phyloP scores from a whole-genome alignment of 2,329 filamentous ascomycete genomes.

The Arthrocladium fulminans region DNA sequence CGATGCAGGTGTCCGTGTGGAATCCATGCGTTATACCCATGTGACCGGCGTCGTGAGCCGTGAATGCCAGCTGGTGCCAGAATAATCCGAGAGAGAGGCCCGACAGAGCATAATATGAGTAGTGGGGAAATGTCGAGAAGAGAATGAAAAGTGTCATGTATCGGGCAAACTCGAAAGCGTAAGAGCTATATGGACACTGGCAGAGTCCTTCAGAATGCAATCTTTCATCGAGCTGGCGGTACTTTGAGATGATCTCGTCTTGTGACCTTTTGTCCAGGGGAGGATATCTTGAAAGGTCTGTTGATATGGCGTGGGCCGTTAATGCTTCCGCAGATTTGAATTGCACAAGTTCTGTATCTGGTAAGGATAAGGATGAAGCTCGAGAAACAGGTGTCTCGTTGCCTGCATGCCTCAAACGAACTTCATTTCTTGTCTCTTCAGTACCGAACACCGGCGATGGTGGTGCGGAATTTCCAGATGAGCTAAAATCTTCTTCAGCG shows the following conservation, averaged over 20 bases:
- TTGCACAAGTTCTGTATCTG: constrained; percentile 22
- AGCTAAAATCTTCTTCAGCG: no score
- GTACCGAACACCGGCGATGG: no score
- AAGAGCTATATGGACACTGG: constrained; percentile 72
- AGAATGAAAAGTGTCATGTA: constrained; percentile 60
- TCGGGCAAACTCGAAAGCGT: constrained; percentile 63
- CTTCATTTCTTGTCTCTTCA: no score
- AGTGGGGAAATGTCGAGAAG: constrained; percentile 52
- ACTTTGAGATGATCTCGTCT: constrained; percentile 66
- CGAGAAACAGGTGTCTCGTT: constrained; percentile 48
- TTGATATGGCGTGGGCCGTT: constrained; percentile 11
- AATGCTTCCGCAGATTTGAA: constrained; percentile 12
- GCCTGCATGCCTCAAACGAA: no score
- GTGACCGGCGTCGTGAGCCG: constrained; percentile 89
- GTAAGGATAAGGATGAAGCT: constrained; percentile 42
- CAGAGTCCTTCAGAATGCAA: constrained; percentile 70
- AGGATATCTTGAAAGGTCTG: constrained; percentile 56
- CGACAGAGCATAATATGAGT: constrained; percentile 59
- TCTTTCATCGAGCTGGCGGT: constrained; percentile 62
- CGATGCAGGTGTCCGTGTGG: constrained; percentile 71
- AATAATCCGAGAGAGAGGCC: constrained; percentile 69
- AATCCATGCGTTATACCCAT: constrained; percentile 96
- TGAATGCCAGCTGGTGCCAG: constrained; percentile 94
- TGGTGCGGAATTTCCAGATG: no score
- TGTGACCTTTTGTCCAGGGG: constrained; percentile 65